Conservation (phyloP, 768 basidiomycete genomes). For the Infundibulicybe gibba region DNA sequence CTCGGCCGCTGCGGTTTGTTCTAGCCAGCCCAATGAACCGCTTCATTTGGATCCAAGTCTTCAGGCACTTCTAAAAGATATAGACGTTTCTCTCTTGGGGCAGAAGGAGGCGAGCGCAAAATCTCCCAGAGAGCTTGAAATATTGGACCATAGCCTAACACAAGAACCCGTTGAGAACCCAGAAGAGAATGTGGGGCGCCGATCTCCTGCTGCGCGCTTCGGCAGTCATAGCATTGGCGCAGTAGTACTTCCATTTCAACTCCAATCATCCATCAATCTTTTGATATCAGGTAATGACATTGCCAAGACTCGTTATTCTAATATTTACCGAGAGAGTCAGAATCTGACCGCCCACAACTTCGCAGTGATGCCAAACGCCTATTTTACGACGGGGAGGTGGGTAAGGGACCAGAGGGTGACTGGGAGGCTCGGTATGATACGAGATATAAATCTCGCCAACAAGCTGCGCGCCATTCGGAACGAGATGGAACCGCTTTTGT, state of each 20-base stretch:
- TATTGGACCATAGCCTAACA: slow-evolving; percentile 25
- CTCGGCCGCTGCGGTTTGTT: slow-evolving; percentile 4
- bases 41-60: slow-evolving; percentile 66
- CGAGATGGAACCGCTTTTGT: slow-evolving; percentile 85
- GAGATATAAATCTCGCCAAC: slow-evolving; percentile 56
- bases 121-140: slow-evolving; percentile 51
- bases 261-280: slow-evolving; percentile 59
- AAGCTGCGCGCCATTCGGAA: slow-evolving; percentile 54
- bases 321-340: slow-evolving; percentile 29
- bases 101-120: slow-evolving; percentile 18
- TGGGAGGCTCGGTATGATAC: slow-evolving; percentile 60
- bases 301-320: slow-evolving; percentile 1
- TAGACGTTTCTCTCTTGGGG: slow-evolving; percentile 60
- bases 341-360: slow-evolving; percentile 57
- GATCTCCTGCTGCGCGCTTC: slow-evolving; percentile 80
- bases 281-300: slow-evolving; percentile 60
- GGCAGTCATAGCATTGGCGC: slow-evolving; percentile 73
- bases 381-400: slow-evolving; percentile 39
- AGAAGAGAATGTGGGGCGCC: slow-evolving; percentile 34
- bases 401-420: slow-evolving; percentile 21
- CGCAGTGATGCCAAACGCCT: slow-evolving; percentile 73
- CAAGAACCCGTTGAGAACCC: slow-evolving; percentile 23
- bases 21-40: slow-evolving; percentile 50
- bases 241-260: slow-evolving; percentile 68
- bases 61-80: slow-evolving; percentile 57